These are phyloP conservation scores for Sonneratia alba DNA, from an alignment of 345 rosid genomes.

Conservation along the genomic window DNA sequence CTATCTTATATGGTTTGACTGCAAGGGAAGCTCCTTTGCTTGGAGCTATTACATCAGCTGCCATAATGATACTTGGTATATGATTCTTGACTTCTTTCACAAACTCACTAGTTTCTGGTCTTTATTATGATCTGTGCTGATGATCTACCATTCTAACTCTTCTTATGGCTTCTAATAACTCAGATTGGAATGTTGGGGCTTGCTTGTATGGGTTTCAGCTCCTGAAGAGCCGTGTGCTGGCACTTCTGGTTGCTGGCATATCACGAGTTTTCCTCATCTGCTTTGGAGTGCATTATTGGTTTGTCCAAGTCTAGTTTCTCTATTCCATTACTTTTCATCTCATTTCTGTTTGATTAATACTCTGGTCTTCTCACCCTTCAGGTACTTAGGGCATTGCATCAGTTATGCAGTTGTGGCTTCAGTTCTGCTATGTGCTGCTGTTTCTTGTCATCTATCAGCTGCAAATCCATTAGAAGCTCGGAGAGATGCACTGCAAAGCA, in stretches of 20 bases:
- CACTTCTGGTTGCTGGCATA: constrained; percentile 86
- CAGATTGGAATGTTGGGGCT: constrained; percentile 99
- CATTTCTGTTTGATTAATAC: constrained; percentile 9
- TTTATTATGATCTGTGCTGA: background rate
- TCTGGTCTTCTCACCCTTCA: constrained; percentile 18
- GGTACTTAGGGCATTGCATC: constrained; percentile 98
- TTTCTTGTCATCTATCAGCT: constrained; percentile 81
- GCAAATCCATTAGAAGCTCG: constrained; percentile 90
- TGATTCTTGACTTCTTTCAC: constrained; percentile 9
- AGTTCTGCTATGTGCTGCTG: constrained; percentile 89
- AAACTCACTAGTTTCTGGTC: constrained; percentile 7
- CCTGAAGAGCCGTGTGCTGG: constrained; percentile 77
- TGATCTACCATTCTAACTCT: constrained; percentile 11
- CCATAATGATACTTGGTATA: constrained; percentile 89
- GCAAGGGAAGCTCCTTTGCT: constrained; percentile 94
- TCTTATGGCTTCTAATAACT: constrained; percentile 15
- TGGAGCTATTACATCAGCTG: constrained; percentile 91
- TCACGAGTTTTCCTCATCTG: constrained; percentile 91
- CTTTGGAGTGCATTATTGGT: constrained; percentile 99
- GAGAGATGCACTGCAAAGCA: constrained; percentile 91
- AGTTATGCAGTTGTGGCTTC: constrained; percentile 97
- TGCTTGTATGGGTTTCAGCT: constrained; percentile 95
- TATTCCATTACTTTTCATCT: constrained; percentile 9
- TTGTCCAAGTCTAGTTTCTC: constrained; percentile 28
- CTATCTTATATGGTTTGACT: constrained; percentile 85